Evolutionary conservation across 768 basidiomycete genomes (phyloP), one percentile per base, ranked within the genome.

Genomic region (Sarcodon aspratus): DNA sequence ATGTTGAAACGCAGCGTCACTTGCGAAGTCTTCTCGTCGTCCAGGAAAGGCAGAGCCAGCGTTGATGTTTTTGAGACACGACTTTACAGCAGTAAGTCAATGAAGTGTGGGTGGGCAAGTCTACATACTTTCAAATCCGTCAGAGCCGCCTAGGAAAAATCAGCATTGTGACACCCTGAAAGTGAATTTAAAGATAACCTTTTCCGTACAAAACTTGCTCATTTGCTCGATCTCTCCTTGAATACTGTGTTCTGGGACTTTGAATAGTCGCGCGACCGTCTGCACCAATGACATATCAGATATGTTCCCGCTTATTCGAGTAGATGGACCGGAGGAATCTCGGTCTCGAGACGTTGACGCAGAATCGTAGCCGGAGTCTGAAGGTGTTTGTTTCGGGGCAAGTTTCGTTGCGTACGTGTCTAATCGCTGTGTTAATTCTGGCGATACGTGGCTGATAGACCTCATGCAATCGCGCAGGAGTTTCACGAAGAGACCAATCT

Each of bases 31-130:
- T 53, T 89, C 83, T 54, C 85, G 74, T 46, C 83, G 76, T 15
- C 87, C 90, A 1, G 93, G 92, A 60, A 94, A 94, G 1, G 85
- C 68, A 10, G 75, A 72, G 21, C 89, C 85, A 11, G 85, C 82
- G 48, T 85, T 88, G 59, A 97, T 85, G 54, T 91, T 88, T 69
- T 95, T 95, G 48, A 97, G 69, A 60, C 87, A 93, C 34, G 85
- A 87, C 87, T 93, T 58, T 5, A 59, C 18, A 56, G 43, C 3
- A 7, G 11, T 45, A 34, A 33, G 33, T 12, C 9, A 42, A 31
- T 56, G 48, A 37, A 43, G 49, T 36, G 33, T 55, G 44, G 50
- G 55, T 38, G 46, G 52, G 27, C 35, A 48, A 32, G 13, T 34
- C 42, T 36, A 53, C 60, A 42, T 59, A 85, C 90, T 77, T 94